These are phyloP conservation scores for Blastobotrys attinorum DNA, from an alignment of 805 yeast species.

Conservation along the genomic window DNA sequence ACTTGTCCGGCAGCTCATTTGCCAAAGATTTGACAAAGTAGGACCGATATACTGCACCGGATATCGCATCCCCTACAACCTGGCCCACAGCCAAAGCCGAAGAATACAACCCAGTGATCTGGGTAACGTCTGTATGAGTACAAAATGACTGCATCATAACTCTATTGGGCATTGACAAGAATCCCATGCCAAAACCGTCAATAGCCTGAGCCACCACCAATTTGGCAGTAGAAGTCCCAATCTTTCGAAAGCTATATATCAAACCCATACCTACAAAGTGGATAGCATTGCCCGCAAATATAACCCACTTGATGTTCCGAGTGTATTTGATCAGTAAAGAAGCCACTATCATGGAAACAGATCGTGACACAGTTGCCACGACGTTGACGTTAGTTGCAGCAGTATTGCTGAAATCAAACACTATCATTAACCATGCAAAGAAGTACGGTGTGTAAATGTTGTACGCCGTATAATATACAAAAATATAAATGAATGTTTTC, in stretches of 20 bases:
- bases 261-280: constrained; percentile 58
- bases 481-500: constrained; percentile 7
- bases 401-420: constrained; percentile 8
- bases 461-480: constrained; percentile 26
- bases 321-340: constrained; percentile 6
- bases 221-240: constrained; percentile 42
- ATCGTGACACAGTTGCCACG: constrained; percentile 8
- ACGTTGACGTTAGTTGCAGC: constrained; percentile 13
- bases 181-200: constrained; percentile 64
- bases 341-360: constrained; percentile 7
- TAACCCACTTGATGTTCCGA: constrained; percentile 28
- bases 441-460: constrained; percentile 11
- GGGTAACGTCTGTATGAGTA: constrained; percentile 7
- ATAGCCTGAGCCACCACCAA: constrained; percentile 55
- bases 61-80: constrained; percentile 9
- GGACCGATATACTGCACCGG: constrained; percentile 8
- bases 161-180: constrained; percentile 47
- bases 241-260: constrained; percentile 46
- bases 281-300: constrained; percentile 46
- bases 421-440: constrained; percentile 12
- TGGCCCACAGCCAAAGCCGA: constrained; percentile 6
- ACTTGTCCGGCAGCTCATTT: background rate
- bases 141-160: constrained; percentile 7
- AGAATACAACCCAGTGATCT: constrained; percentile 6
- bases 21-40: constrained; percentile 2